These are phyloP conservation scores for Scheffersomyces quercinus DNA, from an alignment of 1,139 yeast species.

Conservation along the genomic window DNA sequence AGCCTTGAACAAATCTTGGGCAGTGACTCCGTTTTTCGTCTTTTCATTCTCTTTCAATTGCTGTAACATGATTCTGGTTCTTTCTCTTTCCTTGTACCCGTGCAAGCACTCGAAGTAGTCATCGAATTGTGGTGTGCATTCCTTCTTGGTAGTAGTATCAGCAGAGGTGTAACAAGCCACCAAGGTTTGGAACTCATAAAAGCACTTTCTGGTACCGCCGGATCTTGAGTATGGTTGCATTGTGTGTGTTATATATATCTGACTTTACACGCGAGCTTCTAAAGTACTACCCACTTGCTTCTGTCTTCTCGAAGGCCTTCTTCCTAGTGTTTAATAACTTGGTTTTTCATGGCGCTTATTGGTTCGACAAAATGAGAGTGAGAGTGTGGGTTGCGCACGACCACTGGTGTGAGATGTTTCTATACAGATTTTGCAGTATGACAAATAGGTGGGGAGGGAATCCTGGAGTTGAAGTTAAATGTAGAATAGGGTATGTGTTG, in stretches of 20 bases:
- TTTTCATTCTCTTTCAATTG: conserved; percentile 48
- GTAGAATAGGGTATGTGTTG: too few species aligned
- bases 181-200: conserved; percentile 50
- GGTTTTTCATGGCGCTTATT: conserved; percentile 2
- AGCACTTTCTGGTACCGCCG: conserved; percentile 53
- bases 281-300: background rate
- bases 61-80: conserved; percentile 46
- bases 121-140: conserved; percentile 47
- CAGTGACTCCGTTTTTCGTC: conserved; percentile 42
- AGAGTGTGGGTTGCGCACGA: too few species aligned
- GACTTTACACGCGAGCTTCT: background rate
- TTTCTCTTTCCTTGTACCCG: conserved; percentile 51
- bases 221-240: conserved; percentile 54
- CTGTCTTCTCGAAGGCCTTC: background rate
- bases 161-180: conserved; percentile 50
- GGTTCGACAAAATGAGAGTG: background rate
- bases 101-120: conserved; percentile 53
- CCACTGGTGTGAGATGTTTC: too few species aligned
- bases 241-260: conserved; percentile 5
- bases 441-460: too few species aligned
- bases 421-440: too few species aligned
- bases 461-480: too few species aligned
- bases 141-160: conserved; percentile 43
- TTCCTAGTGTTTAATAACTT: background rate
- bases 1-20: conserved; percentile 45